phyloP scores from a whole-genome alignment of 495 filamentous ascomycete genomes.

The Clohesyomyces aquaticus region DNA sequence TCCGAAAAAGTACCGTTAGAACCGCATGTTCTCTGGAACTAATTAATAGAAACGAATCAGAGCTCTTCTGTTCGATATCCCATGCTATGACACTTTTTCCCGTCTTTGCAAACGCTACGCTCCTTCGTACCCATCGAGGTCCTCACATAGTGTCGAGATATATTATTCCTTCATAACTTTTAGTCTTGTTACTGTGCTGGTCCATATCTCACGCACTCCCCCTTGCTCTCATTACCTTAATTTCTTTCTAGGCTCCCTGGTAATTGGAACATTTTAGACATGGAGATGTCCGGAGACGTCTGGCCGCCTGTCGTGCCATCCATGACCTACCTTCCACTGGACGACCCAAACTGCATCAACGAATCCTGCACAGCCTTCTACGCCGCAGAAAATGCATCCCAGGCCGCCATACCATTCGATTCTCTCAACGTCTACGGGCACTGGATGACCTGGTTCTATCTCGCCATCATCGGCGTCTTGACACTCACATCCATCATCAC shows the following conservation, averaged over 20 bases:
- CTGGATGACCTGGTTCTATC: conserved; percentile 46
- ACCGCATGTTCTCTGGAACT: too few species aligned
- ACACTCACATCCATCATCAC: conserved; percentile 37
- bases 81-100: too few species aligned
- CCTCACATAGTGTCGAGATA: too few species aligned
- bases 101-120: too few species aligned
- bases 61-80: too few species aligned
- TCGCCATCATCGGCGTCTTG: conserved; percentile 42
- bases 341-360: conserved; percentile 46
- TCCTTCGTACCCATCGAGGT: too few species aligned
- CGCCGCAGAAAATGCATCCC: conserved; percentile 43
- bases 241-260: background rate
- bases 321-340: conserved; percentile 39
- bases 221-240: too few species aligned
- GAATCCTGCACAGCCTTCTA: conserved; percentile 48
- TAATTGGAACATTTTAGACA: background rate
- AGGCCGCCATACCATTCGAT: conserved; percentile 42
- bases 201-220: too few species aligned
- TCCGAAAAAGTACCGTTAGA: too few species aligned
- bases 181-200: too few species aligned
- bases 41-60: too few species aligned
- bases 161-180: too few species aligned
- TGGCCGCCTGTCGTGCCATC: background rate
- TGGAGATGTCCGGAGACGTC: background rate
- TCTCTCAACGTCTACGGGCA: conserved; percentile 48